Percentiles rank a stretch among this genome's conserved stretches.
Evolutionary conservation across 177 flowering plant species (phyloP).

Genomic region (Vitis hybrid): DNA sequence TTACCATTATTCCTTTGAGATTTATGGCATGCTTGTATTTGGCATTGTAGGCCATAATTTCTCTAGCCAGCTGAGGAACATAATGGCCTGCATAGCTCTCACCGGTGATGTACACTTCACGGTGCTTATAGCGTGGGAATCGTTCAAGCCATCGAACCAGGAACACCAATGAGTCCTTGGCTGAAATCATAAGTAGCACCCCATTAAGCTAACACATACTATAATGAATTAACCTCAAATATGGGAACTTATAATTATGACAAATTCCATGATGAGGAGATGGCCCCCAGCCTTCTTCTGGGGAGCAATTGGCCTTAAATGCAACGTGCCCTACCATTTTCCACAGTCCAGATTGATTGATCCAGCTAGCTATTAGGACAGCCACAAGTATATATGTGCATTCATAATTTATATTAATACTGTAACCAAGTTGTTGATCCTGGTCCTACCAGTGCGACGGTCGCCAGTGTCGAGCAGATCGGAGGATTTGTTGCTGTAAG

Average conservation of each 20-base stretch:
- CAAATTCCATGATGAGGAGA: too few species aligned
- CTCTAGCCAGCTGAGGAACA: conserved; percentile 77
- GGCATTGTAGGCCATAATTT: conserved; percentile 54
- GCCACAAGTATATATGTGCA: too few species aligned
- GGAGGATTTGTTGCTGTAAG: conserved; percentile 72
- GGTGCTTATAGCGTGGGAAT: conserved; percentile 62
- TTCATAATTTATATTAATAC: not conserved
- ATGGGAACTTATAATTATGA: too few species aligned
- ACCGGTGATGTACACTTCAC: conserved; percentile 71
- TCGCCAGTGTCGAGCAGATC: conserved; percentile 79
- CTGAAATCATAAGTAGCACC: conserved; percentile 29
- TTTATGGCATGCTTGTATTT: conserved; percentile 48
- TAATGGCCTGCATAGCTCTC: conserved; percentile 96
- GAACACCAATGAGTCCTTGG: conserved; percentile 68
- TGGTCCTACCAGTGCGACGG: conserved; percentile 58
- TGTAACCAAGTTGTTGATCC: not conserved
- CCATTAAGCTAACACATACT: not conserved
- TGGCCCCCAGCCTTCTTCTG: too few species aligned
- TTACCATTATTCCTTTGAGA: conserved; percentile 85
- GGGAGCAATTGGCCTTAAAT: too few species aligned
- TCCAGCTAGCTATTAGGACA: too few species aligned
- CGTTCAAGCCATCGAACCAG: conserved; percentile 70
- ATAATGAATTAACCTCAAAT: not conserved
- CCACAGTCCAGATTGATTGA: too few species aligned
- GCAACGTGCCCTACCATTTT: too few species aligned